Percentiles rank a stretch among this genome's conserved stretches.
These are phyloP conservation scores for Colletotrichum sidae DNA, from an alignment of 2,329 filamentous ascomycete genomes.

Conservation along the genomic window DNA sequence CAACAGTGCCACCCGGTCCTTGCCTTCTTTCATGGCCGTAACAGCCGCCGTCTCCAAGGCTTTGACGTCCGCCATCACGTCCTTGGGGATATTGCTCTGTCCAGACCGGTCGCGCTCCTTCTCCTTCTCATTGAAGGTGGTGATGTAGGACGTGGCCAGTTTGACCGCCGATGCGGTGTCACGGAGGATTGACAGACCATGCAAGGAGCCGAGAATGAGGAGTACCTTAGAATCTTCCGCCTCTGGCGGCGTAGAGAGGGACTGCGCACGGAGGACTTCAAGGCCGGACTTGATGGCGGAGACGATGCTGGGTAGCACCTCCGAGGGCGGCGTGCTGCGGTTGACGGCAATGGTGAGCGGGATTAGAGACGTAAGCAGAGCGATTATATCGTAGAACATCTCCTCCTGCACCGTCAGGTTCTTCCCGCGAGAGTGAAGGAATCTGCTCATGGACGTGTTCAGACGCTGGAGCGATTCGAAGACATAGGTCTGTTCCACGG, in stretches of 20 bases:
- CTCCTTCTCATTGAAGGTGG: conserved; percentile 51
- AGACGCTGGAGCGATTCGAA: conserved; percentile 56
- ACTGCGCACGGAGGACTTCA: conserved; percentile 41
- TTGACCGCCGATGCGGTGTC: conserved; percentile 51
- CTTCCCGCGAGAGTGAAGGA: conserved; percentile 46
- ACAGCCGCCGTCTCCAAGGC: conserved; percentile 46
- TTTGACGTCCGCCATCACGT: conserved; percentile 49
- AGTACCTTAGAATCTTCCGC: conserved; percentile 35
- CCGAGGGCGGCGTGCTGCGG: conserved; percentile 9
- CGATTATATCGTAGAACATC: conserved; percentile 56
- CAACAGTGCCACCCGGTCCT: conserved; percentile 43
- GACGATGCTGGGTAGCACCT: conserved; percentile 23
- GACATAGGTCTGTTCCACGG: conserved; percentile 58
- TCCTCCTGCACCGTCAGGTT: conserved; percentile 56
- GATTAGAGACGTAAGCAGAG: conserved; percentile 53
- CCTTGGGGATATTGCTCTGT: conserved; percentile 52
- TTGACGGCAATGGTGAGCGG: conserved; percentile 39
- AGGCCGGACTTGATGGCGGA: conserved; percentile 42
- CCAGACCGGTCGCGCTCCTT: conserved; percentile 54
- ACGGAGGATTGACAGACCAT: conserved; percentile 51
- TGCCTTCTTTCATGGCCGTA: conserved; percentile 47
- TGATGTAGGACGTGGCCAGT: conserved; percentile 48
- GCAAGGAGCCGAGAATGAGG: conserved; percentile 47
- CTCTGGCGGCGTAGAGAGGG: conserved; percentile 24
- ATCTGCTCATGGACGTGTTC: conserved; percentile 54